These are phyloP conservation scores for Phytophthora pinifolia DNA, from an alignment of 352 stramenopile genomes.

Conservation along the genomic window DNA sequence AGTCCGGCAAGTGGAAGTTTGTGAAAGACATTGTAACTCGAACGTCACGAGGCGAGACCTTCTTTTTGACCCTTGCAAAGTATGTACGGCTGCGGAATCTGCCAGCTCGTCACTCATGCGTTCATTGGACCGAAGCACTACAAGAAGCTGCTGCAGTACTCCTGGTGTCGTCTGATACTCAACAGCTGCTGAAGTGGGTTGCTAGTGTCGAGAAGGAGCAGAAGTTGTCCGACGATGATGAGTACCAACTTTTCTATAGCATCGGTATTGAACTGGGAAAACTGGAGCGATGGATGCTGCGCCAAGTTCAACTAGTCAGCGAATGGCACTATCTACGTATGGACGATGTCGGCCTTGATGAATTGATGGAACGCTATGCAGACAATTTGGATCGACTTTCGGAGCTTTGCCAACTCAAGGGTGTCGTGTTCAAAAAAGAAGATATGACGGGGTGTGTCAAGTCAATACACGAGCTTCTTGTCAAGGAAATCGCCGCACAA, in stretches of 20 bases:
- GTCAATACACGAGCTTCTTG: conserved; percentile 37
- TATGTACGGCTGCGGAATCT: conserved; percentile 26
- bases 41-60: conserved; percentile 13
- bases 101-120: conserved; percentile 14
- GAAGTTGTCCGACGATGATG: conserved; percentile 5
- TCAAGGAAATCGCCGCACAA: conserved; percentile 16
- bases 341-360: conserved; percentile 39
- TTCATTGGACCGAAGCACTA: conserved; percentile 24
- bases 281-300: conserved; percentile 67
- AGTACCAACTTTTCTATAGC: conserved; percentile 20
- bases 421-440: conserved; percentile 33
- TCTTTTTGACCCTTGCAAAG: conserved; percentile 26
- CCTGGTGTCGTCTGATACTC: conserved; percentile 20
- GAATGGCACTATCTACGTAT: conserved; percentile 58
- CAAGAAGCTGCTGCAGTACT: conserved; percentile 28
- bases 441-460: conserved; percentile 41
- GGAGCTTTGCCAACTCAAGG: conserved; percentile 54
- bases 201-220: conserved; percentile 1
- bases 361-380: conserved; percentile 57
- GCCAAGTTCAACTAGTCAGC: conserved; percentile 60
- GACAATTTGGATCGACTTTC: conserved; percentile 48
- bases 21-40: conserved; percentile 27
- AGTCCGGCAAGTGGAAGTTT: conserved; percentile 20
- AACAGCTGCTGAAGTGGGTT: conserved; percentile 13
- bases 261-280: conserved; percentile 42